Base-by-base conservation (phyloP, 305 asterid species). In the Salvia sclarea region DNA sequence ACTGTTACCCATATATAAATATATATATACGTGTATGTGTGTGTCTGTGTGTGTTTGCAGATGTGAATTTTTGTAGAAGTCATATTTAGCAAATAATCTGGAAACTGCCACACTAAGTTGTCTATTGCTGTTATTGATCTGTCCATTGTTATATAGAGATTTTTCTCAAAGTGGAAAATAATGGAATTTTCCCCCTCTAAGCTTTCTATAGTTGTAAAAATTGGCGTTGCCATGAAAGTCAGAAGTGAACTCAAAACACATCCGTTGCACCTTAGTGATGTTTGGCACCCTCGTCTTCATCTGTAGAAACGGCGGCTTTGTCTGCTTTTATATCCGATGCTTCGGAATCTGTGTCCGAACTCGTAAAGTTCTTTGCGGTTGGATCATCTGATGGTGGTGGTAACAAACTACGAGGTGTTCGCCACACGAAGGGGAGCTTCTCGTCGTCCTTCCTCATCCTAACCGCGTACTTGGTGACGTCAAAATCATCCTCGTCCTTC, bases 391-490 rank as follows among this genome's bases (percentile, higher is more conserved):
- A 74, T 24, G 31, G 76, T 9, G 76, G 22, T 35, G 77, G 28
- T 69, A 58, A 77, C 41, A 64, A 11, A 72, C 18, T 43, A 10
- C 33, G 69, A 14, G 63, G 75, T 2, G 66, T 70, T 66, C 62
- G 72, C 94, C 91, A 81, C 12, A 80, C 54, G n/a, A 64, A 67
- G 1, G 79, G 66, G 40, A 74, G 64, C 73, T 77, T 87, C 55
- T 91, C 77, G 49, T 91, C 97, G 49, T 91, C 99, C 63, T 85
- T 93, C 72, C 83, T 80, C 98, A 91, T 91, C 72, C 90, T 85
- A 82, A 84, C 91, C 0, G 95, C 93, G 45, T 91, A 89, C 68
- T 80, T 82, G 64, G 69, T 68, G 80, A 91, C 49, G 69, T 89
- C 88, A 47, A 89, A 91, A 52, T 79, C 91, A 11, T 77, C 77